Base-by-base conservation (phyloP, 2,329 filamentous ascomycete species). In the Colletotrichum truncatum region DNA sequence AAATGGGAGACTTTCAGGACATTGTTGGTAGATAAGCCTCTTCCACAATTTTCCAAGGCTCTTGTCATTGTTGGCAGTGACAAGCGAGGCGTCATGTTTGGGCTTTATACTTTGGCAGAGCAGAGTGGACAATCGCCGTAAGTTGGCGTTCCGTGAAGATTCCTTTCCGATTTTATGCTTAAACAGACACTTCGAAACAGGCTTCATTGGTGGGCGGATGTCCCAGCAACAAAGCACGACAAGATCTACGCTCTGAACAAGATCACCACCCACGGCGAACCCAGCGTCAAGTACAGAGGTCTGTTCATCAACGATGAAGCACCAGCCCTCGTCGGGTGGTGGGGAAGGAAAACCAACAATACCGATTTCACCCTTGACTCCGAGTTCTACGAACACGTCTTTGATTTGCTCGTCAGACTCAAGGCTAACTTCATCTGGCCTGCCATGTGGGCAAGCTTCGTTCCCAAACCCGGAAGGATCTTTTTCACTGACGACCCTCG, bases 361-460 rank as follows among this genome's bases (percentile, higher is more conserved):
- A 51, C 43, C 18, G 39, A 62, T 51, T 62, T 52, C 39, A 56
- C 63, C 14, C 58, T 66, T n/a, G 57, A 86, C 55, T 79, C 84
- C 11, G 83, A 85, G 4, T 91, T 92, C 74, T 91, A 92, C 74
- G 77, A 82, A 4, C 84, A 84, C 39, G 85, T 93, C 16, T 92
- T 91, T 67, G 90, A 92, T 76, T 79, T 92, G 2, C 77, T 92
- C 4, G 83, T 92, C 11, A 83, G 90, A 12, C 80, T 90, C 39
- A 84, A 86, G 54, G 90, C 89, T 14, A 92, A 92, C 74, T 92
- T 91, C 71, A 79, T 92, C 56, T 92, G 90, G 90, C 90, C 89
- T 1, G 85, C 89, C 6, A 66, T 66, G 63, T 66, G 63, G 63
- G 63, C 32, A 2, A 62, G 52, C 28, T 66, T 57, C 1, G 81